Conservation (phyloP, 208 protist genomes). For the Crithidia brevicula region DNA sequence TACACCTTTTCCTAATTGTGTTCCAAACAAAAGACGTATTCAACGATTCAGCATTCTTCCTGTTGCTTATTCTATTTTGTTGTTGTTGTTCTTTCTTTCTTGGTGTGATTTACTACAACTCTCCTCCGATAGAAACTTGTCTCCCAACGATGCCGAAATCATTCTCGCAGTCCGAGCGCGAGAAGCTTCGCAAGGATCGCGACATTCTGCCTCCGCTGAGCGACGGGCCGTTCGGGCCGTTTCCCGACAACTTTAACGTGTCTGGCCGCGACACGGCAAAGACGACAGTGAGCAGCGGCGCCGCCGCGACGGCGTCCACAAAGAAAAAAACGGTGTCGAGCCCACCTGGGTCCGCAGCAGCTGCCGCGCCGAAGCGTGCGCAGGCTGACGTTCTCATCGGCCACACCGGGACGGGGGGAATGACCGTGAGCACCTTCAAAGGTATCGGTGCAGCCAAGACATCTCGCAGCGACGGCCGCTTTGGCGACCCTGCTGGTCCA, state of each 20-base stretch:
- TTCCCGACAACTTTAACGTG: constrained; percentile 49
- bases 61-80: too few species aligned
- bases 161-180: constrained; percentile 65
- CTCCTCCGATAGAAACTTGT: neutral
- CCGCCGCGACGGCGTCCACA: constrained; percentile 2
- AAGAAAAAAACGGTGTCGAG: constrained; percentile 28
- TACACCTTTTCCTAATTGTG: neutral
- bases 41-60: too few species aligned
- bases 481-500: constrained; percentile 78
- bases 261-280: constrained; percentile 39
- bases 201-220: constrained; percentile 72
- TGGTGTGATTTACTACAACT: too few species aligned
- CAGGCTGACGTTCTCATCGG: constrained; percentile 53
- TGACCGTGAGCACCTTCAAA: constrained; percentile 87
- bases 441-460: constrained; percentile 36
- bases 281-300: constrained; percentile 36
- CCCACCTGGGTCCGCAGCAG: neutral
- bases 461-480: constrained; percentile 66
- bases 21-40: too few species aligned
- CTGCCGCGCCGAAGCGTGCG: constrained; percentile 15
- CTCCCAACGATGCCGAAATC: constrained; percentile 36
- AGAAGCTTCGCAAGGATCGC: constrained; percentile 69
- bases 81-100: too few species aligned
- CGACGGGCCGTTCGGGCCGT: constrained; percentile 87
- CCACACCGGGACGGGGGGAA: constrained; percentile 82